phyloP scores from a whole-genome alignment of 345 rosid genomes.

The Trapa bicornis region DNA sequence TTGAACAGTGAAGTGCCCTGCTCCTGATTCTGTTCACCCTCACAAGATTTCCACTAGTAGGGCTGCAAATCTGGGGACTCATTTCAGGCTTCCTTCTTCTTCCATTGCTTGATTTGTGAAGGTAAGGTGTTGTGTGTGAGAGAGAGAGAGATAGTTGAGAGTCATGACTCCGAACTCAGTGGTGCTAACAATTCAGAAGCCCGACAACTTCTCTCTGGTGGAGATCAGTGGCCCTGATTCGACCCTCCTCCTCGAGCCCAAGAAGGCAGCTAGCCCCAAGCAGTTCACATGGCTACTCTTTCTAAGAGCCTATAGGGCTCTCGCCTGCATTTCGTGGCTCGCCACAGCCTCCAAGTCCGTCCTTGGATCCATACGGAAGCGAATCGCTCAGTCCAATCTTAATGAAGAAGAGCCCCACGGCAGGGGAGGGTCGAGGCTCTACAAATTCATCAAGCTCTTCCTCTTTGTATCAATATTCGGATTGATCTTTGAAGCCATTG shows the following conservation, averaged over 20 bases:
- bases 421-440: constrained; percentile 43
- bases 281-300: constrained; percentile 71
- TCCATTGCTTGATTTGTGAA: neutral
- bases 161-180: constrained; percentile 73
- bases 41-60: neutral
- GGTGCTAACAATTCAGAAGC: constrained; percentile 74
- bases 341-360: constrained; percentile 25
- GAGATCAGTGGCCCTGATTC: constrained; percentile 53
- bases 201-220: constrained; percentile 42
- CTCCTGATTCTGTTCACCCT: neutral
- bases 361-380: constrained; percentile 45
- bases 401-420: constrained; percentile 48
- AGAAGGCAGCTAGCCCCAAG: constrained; percentile 56
- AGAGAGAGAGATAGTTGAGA: neutral
- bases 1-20: neutral
- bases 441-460: constrained; percentile 58
- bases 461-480: constrained; percentile 48
- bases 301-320: constrained; percentile 51
- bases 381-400: constrained; percentile 23
- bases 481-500: constrained; percentile 50
- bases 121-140: neutral
- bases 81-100: neutral
- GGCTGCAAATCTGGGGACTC: neutral
- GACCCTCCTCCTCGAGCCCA: constrained; percentile 49
- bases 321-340: constrained; percentile 50